Evolutionary conservation across 2,329 filamentous ascomycete genomes (phyloP).

Genomic region (Ophiostoma himal-ulmi): DNA sequence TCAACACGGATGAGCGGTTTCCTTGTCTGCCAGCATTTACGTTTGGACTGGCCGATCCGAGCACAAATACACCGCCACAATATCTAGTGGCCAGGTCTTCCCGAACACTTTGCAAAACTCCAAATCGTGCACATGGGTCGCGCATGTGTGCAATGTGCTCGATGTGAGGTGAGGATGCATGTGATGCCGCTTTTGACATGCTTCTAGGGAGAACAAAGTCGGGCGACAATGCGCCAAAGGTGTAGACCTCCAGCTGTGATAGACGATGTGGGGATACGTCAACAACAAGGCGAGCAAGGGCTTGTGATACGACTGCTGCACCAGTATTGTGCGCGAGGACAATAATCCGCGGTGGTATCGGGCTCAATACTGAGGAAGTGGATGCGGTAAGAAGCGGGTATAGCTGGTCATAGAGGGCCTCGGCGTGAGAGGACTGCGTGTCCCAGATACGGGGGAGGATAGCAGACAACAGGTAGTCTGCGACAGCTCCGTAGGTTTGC

Average conservation of each 20-base stretch:
- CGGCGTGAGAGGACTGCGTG: conserved; percentile 29
- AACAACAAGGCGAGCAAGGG: conserved; percentile 35
- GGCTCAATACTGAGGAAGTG: not conserved
- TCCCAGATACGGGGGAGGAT: conserved; percentile 32
- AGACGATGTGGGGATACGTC: conserved; percentile 36
- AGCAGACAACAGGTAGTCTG: conserved; percentile 42
- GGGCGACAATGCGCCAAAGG: conserved; percentile 38
- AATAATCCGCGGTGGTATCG: conserved; percentile 31
- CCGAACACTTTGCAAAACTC: conserved; percentile 35
- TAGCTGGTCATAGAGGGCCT: conserved; percentile 35
- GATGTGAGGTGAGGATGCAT: conserved; percentile 30
- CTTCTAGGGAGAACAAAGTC: conserved; percentile 36
- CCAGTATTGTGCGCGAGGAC: conserved; percentile 39
- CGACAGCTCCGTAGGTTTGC: conserved; percentile 46
- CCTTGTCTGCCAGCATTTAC: not conserved
- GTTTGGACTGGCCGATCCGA: conserved; percentile 25
- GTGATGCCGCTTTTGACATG: conserved; percentile 15
- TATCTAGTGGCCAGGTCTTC: conserved; percentile 36
- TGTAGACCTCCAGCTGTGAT: conserved; percentile 41
- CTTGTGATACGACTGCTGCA: conserved; percentile 34
- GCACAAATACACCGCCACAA: conserved; percentile 38
- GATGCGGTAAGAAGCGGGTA: conserved; percentile 33
- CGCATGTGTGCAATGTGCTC: conserved; percentile 36
- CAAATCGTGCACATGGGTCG: conserved; percentile 38
- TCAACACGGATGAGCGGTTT: too few relatives aligned